Evolutionary conservation across 2,329 filamentous ascomycete genomes (phyloP), one percentile per base, ranked within the genome.

Genomic region (Pseudovirgaria hyperparasitica): DNA sequence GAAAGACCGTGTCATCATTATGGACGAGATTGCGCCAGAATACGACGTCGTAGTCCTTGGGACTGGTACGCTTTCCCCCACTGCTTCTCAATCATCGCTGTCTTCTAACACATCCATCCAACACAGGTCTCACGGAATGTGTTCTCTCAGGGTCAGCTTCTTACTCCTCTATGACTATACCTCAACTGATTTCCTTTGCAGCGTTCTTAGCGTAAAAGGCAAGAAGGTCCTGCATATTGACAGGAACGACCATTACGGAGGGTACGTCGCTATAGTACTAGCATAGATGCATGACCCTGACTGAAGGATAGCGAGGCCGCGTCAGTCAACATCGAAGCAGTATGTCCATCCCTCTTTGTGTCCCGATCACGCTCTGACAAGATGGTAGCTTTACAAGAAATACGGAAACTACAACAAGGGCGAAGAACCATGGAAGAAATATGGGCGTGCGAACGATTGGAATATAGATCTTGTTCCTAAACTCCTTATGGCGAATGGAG

Each of bases 161-260:
- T 23, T 13, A 32, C 29, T 31, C 23, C n/a, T 22, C 9, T 10
- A 14, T 18, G 19, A 19, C 19, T 25, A 16, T 23, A 25, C 16
- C 16, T 27, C 12, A 30, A 13, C 40, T 45, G 22, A 46, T 43
- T 9, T 25, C 16, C 17, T 20, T 30, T 40, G 34, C 47, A 85
- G 86, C 60, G 86, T 98, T 36, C 66, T 96, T 54, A 93, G 85
- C 65, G 87, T 96, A 49, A 94, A 96, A 70, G 87, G 87, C 58
- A 87, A 92, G 70, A 96, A 96, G 68, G 90, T 98, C 52, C 72
- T 98, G 40, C 90, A 98, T 66, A 93, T 98, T 57, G 90, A 96
- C 64, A 79, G 86, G 54, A 96, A 96, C 57, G 84, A 92, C 57
- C 86, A 96, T 67, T 96, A 94, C 53, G 90, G 90, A 71, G 90